Evolutionary conservation across 257 asterid genomes (phyloP), one percentile per base, ranked within the genome.

Genomic region (Nicotiana tabacum): DNA sequence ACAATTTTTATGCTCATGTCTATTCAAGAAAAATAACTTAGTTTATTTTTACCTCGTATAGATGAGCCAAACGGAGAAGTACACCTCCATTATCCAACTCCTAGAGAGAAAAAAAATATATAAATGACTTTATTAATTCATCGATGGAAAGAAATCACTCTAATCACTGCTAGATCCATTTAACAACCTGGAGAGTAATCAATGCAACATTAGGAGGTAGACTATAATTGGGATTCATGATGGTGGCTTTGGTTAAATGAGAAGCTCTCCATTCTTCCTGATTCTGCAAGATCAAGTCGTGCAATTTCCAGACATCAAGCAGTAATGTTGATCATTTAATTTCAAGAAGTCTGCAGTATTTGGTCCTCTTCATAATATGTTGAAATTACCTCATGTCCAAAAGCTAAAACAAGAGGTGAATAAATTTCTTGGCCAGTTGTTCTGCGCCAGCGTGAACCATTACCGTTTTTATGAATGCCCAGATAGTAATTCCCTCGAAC

Each of bases 391-490:
- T 92, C 96, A 29, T 86, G 94, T 9, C 92, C 82, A 84, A 93
- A 95, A 82, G 97, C 96, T 77, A 95, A 82, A 80, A 93, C 87
- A 79, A 95, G 93, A 1, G 98, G 97, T 58, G 98, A 95, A 85
- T 95, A 93, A 87, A 95, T 87, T 88, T 95, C 98, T 84, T 95
- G 98, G 66, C 96, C 92, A 16, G 93, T 85, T 78, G 92, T 92
- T 87, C 98, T 84, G 43, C 98, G 91, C 98, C 98, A 95, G 56
- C 86, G 91, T 9, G 97, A 89, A 81, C 98, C 98, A 29, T 87
- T 81, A 77, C 96, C 92, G 30, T 84, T 87, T 84, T 89, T 80
- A 67, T 93, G 72, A 62, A 92, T 82, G 66, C 92, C 88, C 64
- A 91, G 57, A 77, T 90, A 93, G 84, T 95, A 93, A 65, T 85